These are phyloP conservation scores for Corylus americana DNA, from an alignment of 306 rosid species.

Conservation along the genomic window DNA sequence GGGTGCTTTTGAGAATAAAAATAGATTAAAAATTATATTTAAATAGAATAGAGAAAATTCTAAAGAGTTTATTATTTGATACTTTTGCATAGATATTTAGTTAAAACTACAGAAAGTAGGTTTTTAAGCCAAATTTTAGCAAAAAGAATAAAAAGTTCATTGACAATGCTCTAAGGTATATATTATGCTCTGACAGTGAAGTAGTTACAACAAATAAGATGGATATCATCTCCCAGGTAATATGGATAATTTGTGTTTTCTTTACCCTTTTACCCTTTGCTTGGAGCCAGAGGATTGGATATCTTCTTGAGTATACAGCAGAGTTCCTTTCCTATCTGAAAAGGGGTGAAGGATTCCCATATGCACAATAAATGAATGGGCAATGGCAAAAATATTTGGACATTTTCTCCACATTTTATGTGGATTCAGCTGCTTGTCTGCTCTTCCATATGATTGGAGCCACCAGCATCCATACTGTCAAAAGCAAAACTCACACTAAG, in stretches of 20 bases:
- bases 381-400: not conserved
- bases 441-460: constrained; percentile 76
- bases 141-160: too few relatives aligned
- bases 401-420: constrained; percentile 25
- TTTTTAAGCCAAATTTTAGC: too few relatives aligned
- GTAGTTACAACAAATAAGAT: constrained; percentile 21
- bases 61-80: too few relatives aligned
- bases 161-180: not conserved
- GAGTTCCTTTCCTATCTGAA: constrained; percentile 21
- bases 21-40: too few relatives aligned
- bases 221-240: constrained; percentile 3
- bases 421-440: constrained; percentile 46
- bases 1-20: too few relatives aligned
- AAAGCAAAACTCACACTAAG: not conserved
- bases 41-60: too few relatives aligned
- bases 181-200: constrained; percentile 1
- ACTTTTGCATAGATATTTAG: too few relatives aligned
- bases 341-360: constrained; percentile 23
- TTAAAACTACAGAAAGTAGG: too few relatives aligned
- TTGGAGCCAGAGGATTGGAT: constrained; percentile 11
- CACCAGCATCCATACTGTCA: constrained; percentile 88
- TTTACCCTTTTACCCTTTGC: not conserved
- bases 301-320: constrained; percentile 22
- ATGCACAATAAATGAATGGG: constrained; percentile 22
- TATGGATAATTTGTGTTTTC: constrained; percentile 16